Conservation (phyloP, 352 stramenopile genomes). For the Peronospora farinosa region DNA sequence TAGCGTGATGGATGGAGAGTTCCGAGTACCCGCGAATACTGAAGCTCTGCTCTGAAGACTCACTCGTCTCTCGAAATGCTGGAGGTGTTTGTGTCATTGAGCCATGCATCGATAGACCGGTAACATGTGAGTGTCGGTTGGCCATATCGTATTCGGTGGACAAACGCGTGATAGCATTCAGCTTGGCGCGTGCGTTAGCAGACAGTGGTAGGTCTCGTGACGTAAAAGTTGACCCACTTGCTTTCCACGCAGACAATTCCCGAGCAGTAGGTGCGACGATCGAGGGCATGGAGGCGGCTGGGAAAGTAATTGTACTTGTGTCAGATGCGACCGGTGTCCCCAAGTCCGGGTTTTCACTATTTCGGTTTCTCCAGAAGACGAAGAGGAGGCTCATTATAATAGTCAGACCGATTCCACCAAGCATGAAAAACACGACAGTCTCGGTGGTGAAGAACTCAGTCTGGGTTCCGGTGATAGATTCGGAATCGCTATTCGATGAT, state of each 20-base stretch:
- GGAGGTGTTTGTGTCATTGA: conserved; percentile 1
- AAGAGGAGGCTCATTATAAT: conserved; percentile 30
- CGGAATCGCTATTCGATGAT: conserved; percentile 7
- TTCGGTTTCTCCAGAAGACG: conserved; percentile 18
- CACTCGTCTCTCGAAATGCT: conserved; percentile 17
- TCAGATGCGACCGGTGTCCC: conserved; percentile 9
- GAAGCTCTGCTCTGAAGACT: conserved; percentile 23
- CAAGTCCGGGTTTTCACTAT: conserved; percentile 6
- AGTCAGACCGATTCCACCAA: conserved; percentile 17
- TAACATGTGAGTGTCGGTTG: conserved; percentile 17
- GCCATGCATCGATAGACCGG: conserved; percentile 7
- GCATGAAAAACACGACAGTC: conserved; percentile 14
- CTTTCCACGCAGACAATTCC: conserved; percentile 22
- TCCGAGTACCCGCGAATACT: conserved; percentile 27
- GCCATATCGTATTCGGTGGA: conserved; percentile 24
- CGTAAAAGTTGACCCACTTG: conserved; percentile 16
- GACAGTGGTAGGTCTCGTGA: conserved; percentile 23
- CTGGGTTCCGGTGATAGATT: conserved; percentile 9
- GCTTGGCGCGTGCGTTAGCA: conserved; percentile 15
- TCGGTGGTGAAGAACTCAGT: conserved; percentile 16
- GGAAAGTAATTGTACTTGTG: conserved; percentile 11
- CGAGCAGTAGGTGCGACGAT: conserved; percentile 7
- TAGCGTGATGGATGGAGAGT: conserved; percentile 17
- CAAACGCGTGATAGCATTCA: conserved; percentile 19
- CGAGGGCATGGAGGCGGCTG: conserved; percentile 7